Evolutionary conservation across 1,139 yeast species (phyloP), one percentile per base, ranked within the genome.

Genomic region (Tardiomyces digboiensis): DNA sequence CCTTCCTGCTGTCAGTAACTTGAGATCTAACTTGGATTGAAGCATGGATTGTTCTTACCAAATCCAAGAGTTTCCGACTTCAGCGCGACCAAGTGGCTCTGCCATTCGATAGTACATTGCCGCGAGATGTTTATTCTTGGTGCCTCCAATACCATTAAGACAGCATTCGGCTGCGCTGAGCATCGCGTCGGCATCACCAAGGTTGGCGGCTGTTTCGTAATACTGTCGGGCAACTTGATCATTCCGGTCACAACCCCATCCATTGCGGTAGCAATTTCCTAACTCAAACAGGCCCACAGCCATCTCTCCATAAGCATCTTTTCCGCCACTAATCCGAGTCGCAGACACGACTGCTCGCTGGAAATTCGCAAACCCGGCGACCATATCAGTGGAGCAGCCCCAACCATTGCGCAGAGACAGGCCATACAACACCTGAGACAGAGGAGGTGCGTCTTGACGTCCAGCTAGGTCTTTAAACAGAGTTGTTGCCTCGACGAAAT

Each of bases 111-210:
- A 56, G 46, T 50, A 59, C 49, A 53, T 57, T 7, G 66, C 66
- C 2, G 65, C 65, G 42, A 38, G 36, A 33, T 48, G 49, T 52
- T 61, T 61, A 47, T 60, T 56, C 51, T 59, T 60, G 38, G 53
- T 53, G 14, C 59, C 52, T n/a, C 65, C 65, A 40, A 60, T 53
- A 8, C 65, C 65, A 21, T 51, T 49, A 33, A 55, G 45, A 41
- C 55, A 56, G 46, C 64, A 60, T 55, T 58, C 55, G 20, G 59
- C 63, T 5, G 54, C 46, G 43, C 59, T 64, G 21, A 51, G 23
- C 62, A 61, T 58, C n/a, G 67, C 67, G 42, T 62, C 67, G 12
- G 55, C 45, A 42, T 62, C 67, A 13, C 67, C 67, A 29, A 62
- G 49, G 37, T 55, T 46, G 5, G 65, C 66, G 1, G 65, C 66